Base-by-base conservation (phyloP, 1,139 yeast species). In the Groenewaldozyma auringiensis region DNA sequence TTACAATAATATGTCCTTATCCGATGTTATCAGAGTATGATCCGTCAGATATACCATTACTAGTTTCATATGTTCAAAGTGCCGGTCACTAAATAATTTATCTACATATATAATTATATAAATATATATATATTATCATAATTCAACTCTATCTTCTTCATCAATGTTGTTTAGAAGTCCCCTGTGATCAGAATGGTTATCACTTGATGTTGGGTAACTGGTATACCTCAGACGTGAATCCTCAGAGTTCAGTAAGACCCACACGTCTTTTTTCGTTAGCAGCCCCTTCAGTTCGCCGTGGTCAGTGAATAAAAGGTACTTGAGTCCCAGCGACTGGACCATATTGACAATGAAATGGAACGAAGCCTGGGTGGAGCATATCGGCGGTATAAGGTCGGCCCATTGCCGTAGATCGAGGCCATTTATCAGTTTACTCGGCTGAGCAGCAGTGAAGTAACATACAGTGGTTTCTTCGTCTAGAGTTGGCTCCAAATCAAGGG, bases 251-350 rank as follows among this genome's bases (percentile, higher is more conserved):
- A 61, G 46, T 35, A 78, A 78, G 40, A 79, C 66, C 54, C 84
- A 66, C 2, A 83, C 67, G 56, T 83, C 92, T 55, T 82, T 81
- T 53, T 81, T 70, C 0, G 94, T 82, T 1, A 84, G 65, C n/a
- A 81, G 54, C 0, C 94, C 94, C 11, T 49, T 48, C 17, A 61
- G 46, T 16, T 53, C 49, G 21, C 65, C 65, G 36, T 50, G 51
- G 37, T 87, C 85, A 11, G 76, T 76, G 3, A 78, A 67, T 20
- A 77, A 56, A 37, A 78, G 66, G 48, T 68, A 70, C 21, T 79
- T 58, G 8, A 81, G 74, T 0, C 83, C 83, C 37, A 78, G 55
- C 49, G 73, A 72, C 36, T 72, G 69, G 51, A 78, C 76, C 46
- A 77, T 66, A 45, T 72, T 75, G 11, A 72, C 62, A 0, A 70